Conservation (phyloP, 495 filamentous ascomycete species). For the Rhizodiscina lignyota region DNA sequence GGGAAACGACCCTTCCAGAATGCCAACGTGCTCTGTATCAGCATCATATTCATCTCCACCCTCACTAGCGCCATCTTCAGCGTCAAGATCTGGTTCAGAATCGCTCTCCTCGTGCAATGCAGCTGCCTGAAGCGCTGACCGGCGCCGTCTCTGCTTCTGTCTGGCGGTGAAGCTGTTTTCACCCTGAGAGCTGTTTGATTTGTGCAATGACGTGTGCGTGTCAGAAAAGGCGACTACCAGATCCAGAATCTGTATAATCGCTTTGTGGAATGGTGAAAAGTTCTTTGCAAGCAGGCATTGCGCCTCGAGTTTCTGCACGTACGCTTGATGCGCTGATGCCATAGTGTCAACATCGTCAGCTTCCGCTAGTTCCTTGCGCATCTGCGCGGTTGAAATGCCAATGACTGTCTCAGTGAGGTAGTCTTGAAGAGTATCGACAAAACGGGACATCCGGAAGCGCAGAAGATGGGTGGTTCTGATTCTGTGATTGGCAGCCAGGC, state of each 20-base stretch:
- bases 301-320: slow-evolving; percentile 40
- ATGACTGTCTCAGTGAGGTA: slow-evolving; percentile 64
- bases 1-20: slow-evolving; percentile 16
- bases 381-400: slow-evolving; percentile 28
- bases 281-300: slow-evolving; percentile 45
- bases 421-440: slow-evolving; percentile 52
- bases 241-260: slow-evolving; percentile 23
- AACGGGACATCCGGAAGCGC: slow-evolving; percentile 64
- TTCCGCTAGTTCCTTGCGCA: slow-evolving; percentile 35
- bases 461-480: slow-evolving; percentile 28
- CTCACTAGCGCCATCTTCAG: background rate
- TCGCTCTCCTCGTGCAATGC: slow-evolving; percentile 6
- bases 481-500: slow-evolving; percentile 11
- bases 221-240: slow-evolving; percentile 35
- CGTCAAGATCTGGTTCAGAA: slow-evolving; percentile 1
- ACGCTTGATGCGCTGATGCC: slow-evolving; percentile 49
- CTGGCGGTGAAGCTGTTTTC: background rate
- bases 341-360: slow-evolving; percentile 71
- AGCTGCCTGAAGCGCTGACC: background rate
- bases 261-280: slow-evolving; percentile 17
- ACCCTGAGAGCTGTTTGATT: background rate
- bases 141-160: background rate
- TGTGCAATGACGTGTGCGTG: slow-evolving; percentile 8
- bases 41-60: slow-evolving; percentile 12
- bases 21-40: slow-evolving; percentile 8